phyloP scores from a whole-genome alignment of 2,329 filamentous ascomycete genomes.

The Aureobasidium musti region DNA sequence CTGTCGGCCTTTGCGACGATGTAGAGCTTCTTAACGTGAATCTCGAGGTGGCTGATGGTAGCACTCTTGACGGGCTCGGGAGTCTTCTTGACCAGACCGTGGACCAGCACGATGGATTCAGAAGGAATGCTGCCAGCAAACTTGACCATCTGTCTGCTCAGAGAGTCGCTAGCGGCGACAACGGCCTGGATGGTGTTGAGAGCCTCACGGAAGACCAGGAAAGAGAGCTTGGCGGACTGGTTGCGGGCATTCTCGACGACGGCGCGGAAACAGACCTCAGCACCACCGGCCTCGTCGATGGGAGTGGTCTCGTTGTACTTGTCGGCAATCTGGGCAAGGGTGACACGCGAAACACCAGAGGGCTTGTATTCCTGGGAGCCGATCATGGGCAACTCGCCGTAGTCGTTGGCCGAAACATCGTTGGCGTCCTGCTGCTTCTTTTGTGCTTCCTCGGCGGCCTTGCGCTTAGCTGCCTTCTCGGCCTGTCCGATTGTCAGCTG shows the following conservation, averaged over 20 bases:
- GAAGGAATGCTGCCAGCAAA: slow-evolving; percentile 73
- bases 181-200: slow-evolving; percentile 83
- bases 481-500: slow-evolving; percentile 33
- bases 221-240: slow-evolving; percentile 88
- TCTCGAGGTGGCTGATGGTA: slow-evolving; percentile 74
- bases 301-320: slow-evolving; percentile 61
- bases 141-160: slow-evolving; percentile 91
- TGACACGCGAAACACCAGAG: slow-evolving; percentile 57
- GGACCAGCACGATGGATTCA: slow-evolving; percentile 80
- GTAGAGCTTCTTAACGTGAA: slow-evolving; percentile 86
- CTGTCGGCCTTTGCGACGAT: slow-evolving; percentile 67
- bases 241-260: slow-evolving; percentile 85
- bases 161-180: slow-evolving; percentile 61
- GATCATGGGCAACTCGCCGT: slow-evolving; percentile 67
- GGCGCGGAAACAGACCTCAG: slow-evolving; percentile 70
- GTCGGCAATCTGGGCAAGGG: slow-evolving; percentile 64
- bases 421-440: slow-evolving; percentile 67
- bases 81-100: slow-evolving; percentile 78
- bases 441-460: slow-evolving; percentile 66
- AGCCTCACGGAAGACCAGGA: slow-evolving; percentile 78
- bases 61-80: slow-evolving; percentile 87
- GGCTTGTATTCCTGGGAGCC: slow-evolving; percentile 56
- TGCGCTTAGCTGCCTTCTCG: slow-evolving; percentile 68
- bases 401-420: slow-evolving; percentile 72
- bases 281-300: slow-evolving; percentile 43